A percentile compares a stretch with the other conserved stretches of the same genome.
phyloP scores from a whole-genome alignment of 2,329 filamentous ascomycete species.

The Coniella vitis region DNA sequence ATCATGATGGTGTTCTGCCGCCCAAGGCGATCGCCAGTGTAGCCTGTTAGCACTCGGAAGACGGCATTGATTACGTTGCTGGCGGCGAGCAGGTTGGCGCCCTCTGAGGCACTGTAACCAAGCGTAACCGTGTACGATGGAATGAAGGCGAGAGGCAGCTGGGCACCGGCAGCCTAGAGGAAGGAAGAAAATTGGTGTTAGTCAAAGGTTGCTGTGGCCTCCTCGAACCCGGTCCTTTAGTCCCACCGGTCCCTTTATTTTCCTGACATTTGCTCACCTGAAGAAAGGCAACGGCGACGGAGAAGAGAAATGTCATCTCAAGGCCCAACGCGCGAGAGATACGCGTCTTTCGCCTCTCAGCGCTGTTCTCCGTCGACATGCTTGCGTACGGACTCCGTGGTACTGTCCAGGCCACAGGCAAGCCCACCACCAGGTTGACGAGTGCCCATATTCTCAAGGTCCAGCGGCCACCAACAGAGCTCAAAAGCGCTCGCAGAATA shows the following conservation, averaged over 20 bases:
- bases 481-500: slow-evolving; percentile 33
- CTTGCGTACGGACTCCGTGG: slow-evolving; percentile 31
- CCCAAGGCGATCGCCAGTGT: slow-evolving; percentile 38
- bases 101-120: slow-evolving; percentile 29
- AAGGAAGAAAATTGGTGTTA: background rate
- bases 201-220: no score
- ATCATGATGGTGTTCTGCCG: slow-evolving; percentile 40
- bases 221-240: no score
- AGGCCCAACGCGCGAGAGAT: slow-evolving; percentile 31
- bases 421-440: slow-evolving; percentile 30
- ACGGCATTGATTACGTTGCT: slow-evolving; percentile 39
- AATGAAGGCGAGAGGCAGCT: slow-evolving; percentile 41
- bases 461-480: slow-evolving; percentile 35
- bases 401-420: slow-evolving; percentile 33
- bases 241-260: no score
- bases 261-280: slow-evolving; percentile 21
- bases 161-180: slow-evolving; percentile 35
- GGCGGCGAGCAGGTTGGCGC: slow-evolving; percentile 35
- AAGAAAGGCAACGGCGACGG: slow-evolving; percentile 33
- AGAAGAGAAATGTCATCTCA: slow-evolving; percentile 34
- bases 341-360: slow-evolving; percentile 27
- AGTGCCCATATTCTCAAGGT: slow-evolving; percentile 34
- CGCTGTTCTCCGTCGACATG: slow-evolving; percentile 14
- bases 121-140: slow-evolving; percentile 39
- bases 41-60: slow-evolving; percentile 36